Evolutionary conservation across 148 eudicot species (phyloP), one percentile per base, ranked within the genome.

Genomic region (Rhododendron mucronatum): DNA sequence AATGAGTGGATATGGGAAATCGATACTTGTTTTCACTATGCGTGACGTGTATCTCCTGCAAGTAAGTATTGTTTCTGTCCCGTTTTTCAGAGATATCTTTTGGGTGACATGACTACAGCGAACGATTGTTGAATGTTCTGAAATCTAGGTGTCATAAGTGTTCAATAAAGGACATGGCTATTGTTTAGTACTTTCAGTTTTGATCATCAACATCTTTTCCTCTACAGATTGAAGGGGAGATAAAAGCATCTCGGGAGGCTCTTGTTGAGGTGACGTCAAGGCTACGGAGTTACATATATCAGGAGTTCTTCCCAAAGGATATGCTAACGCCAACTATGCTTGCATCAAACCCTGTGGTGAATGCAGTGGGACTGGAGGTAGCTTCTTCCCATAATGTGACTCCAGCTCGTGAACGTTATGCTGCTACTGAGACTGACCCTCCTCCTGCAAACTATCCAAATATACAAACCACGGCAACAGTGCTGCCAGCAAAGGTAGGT

Each of bases 211-310:
- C 10, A 2, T 80, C 85, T 35, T 88, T 78, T 85, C 86, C 48
- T 74, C 71, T 92, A 86, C 91, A 97, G 99, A 97, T 97, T 84
- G 94, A 91, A 1, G 99, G 99, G 88, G 98, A 95, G 90, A 95
- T 97, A 84, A 95, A 92, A 90, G 94, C 95, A 81, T 96, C 99
- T 80, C 94, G 99, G 79, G 98, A 94, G 88, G 99, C 99, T 82
- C 91, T 97, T 67, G 87, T 97, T 83, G 98, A 97, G 91, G 93
- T 97, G 90, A 97, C 98, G 85, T 88, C 93, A 80, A 93, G 95
- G 89, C 87, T 95, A 63, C 90, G 98, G 81, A 93, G 93, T 90
- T 91, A 90, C 81, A 30, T 95, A 44, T 93, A 92, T 85, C 92
- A 88, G 74, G 98, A 94, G 20, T 86, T 89, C 84, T 90, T 88